phyloP scores from a whole-genome alignment of 345 rosid genomes.

The Syzygium aromaticum region DNA sequence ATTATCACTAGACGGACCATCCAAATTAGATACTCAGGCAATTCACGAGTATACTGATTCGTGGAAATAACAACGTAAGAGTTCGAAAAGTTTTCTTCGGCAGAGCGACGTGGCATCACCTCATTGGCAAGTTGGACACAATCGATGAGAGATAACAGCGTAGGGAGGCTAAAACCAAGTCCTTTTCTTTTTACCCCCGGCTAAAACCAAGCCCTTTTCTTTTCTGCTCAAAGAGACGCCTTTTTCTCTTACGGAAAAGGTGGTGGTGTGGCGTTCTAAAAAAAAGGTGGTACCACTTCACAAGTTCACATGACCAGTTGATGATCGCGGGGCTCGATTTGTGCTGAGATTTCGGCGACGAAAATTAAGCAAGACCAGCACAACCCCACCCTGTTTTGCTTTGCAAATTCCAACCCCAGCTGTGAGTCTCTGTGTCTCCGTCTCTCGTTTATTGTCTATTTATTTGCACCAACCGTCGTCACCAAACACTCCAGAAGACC shows the following conservation, averaged over 20 bases:
- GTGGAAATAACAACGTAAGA: neutral
- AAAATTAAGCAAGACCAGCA: neutral
- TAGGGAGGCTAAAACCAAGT: neutral
- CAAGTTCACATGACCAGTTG: conserved; percentile 15
- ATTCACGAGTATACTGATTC: neutral
- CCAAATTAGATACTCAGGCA: neutral
- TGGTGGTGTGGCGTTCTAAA: neutral
- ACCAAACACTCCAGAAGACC: neutral
- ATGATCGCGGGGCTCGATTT: neutral
- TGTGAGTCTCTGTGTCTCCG: neutral
- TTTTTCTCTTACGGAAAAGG: conserved; percentile 5
- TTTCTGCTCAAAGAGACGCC: neutral
- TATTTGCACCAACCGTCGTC: neutral
- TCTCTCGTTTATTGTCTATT: neutral
- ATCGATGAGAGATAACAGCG: neutral
- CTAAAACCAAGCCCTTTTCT: neutral
- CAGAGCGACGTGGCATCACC: neutral
- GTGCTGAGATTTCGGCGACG: conserved; percentile 23
- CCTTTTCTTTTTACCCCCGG: neutral
- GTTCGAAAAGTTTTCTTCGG: neutral
- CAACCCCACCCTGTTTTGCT: neutral
- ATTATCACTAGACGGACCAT: neutral
- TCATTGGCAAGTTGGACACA: neutral
- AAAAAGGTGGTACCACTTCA: too few relatives aligned
- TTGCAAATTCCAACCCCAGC: neutral